These are phyloP conservation scores for Nowakowskiella sp. DNA, from an alignment of 192 early-diverging fungal genomes.

Conservation along the genomic window DNA sequence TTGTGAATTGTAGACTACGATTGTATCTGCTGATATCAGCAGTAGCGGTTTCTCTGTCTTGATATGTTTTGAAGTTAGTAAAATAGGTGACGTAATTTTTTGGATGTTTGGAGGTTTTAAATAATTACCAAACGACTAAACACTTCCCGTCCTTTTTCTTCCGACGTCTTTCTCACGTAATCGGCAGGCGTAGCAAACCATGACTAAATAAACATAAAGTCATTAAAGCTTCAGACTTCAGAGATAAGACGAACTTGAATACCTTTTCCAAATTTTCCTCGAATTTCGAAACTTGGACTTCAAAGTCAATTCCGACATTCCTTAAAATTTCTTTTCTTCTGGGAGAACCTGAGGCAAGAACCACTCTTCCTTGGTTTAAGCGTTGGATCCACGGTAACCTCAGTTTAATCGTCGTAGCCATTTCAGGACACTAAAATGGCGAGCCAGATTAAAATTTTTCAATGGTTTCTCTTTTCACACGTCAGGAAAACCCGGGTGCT, in stretches of 20 bases:
- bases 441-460: no score
- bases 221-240: neutral
- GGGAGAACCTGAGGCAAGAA: conserved; percentile 75
- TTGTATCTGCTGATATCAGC: conserved; percentile 77
- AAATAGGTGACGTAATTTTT: no score
- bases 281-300: conserved; percentile 62
- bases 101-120: neutral
- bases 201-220: conserved; percentile 10
- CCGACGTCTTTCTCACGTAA: conserved; percentile 67
- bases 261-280: conserved; percentile 69
- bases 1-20: conserved; percentile 42
- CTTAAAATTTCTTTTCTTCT: conserved; percentile 68
- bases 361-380: no score
- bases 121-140: conserved; percentile 38
- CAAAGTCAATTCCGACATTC: conserved; percentile 41
- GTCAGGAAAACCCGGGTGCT: no score
- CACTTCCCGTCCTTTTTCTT: conserved; percentile 63
- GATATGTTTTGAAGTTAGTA: neutral
- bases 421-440: no score
- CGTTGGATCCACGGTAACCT: no score
- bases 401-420: no score
- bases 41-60: conserved; percentile 18
- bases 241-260: conserved; percentile 2
- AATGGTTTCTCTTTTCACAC: no score
- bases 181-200: conserved; percentile 44